Conservation (phyloP, 2,329 filamentous ascomycete species). For the Berkeleyomyces basicola region DNA sequence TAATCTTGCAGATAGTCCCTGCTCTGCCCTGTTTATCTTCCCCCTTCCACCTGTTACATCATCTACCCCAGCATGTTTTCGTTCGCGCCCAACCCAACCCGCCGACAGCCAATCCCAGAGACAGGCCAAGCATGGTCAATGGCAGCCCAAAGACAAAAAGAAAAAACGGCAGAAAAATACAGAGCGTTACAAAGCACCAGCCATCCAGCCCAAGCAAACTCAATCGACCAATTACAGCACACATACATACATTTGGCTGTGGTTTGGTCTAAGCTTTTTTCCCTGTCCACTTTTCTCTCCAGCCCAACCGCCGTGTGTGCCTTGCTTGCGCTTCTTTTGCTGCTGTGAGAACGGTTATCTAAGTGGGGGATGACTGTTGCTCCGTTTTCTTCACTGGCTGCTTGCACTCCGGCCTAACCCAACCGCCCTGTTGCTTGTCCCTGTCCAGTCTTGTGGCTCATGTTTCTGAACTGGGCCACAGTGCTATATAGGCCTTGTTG, state of each 20-base stretch:
- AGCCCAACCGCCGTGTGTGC: neutral
- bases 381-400: neutral
- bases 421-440: neutral
- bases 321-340: neutral
- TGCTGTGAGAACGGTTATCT: neutral
- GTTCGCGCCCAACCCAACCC: constrained; percentile 12
- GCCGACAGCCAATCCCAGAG: neutral
- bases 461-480: neutral
- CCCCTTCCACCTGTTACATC: neutral
- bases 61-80: neutral
- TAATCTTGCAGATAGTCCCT: neutral
- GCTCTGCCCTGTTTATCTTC: neutral
- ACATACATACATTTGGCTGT: neutral
- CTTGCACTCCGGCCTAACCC: neutral
- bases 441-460: neutral
- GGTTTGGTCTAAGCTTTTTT: neutral
- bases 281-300: neutral
- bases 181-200: neutral
- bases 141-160: constrained; percentile 9
- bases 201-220: neutral
- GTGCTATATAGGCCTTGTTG: neutral
- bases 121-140: neutral
- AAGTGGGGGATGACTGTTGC: neutral
- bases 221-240: neutral
- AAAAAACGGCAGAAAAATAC: no score